These are phyloP conservation scores for Euclidium syriacum DNA, from an alignment of 345 rosid genomes.

Conservation along the genomic window DNA sequence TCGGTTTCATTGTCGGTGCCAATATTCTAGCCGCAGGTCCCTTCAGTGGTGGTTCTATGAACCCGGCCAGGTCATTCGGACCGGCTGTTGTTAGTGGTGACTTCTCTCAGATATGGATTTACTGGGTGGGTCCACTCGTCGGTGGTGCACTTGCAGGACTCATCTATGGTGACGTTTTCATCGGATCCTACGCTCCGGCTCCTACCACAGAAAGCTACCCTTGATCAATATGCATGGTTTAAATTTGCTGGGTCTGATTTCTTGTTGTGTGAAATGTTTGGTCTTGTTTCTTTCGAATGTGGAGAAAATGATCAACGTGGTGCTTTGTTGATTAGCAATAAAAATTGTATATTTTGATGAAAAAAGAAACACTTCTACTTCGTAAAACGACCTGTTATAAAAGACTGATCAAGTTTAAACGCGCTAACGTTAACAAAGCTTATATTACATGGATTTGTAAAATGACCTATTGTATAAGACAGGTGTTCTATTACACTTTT, in stretches of 20 bases:
- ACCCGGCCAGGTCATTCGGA: constrained; percentile 84
- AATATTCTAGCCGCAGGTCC: constrained; percentile 91
- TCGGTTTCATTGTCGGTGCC: constrained; percentile 86
- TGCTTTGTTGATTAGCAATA: constrained; percentile 7
- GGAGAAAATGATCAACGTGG: neutral
- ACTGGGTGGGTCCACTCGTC: constrained; percentile 75
- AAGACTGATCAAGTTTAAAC: too few relatives aligned
- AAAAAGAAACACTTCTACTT: too few relatives aligned
- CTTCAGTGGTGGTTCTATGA: constrained; percentile 89
- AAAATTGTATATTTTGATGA: neutral
- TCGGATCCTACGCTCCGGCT: constrained; percentile 44
- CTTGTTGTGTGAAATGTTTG: constrained; percentile 15
- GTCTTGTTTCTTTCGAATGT: neutral
- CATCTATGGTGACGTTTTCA: constrained; percentile 65
- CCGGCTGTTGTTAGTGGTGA: constrained; percentile 78
- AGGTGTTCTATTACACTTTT: too few relatives aligned
- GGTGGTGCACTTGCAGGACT: constrained; percentile 88
- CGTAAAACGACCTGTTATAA: too few relatives aligned
- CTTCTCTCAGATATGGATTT: constrained; percentile 65
- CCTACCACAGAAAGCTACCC: constrained; percentile 20
- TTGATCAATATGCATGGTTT: constrained; percentile 4
- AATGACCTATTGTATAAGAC: too few relatives aligned
- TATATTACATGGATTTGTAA: too few relatives aligned
- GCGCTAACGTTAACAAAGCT: too few relatives aligned
- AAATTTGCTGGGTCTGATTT: neutral